Evolutionary conservation across 768 basidiomycete species (phyloP).

Genomic region (Hypholoma fasciculare): DNA sequence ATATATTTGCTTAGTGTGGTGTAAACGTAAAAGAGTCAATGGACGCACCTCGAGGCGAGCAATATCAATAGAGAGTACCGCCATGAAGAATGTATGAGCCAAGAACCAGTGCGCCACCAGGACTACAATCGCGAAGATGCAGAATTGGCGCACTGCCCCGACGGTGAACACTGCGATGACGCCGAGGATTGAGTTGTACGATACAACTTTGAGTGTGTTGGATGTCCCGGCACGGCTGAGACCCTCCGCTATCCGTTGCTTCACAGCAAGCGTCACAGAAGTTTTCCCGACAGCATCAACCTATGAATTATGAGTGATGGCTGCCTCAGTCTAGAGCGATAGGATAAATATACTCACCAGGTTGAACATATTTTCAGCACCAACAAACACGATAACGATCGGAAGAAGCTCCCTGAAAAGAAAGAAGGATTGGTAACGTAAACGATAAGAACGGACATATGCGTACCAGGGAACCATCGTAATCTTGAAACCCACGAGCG

Average conservation of each 20-base stretch:
- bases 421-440: not conserved
- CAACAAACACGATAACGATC: constrained; percentile 92
- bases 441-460: constrained; percentile 7
- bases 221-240: constrained; percentile 88
- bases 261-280: constrained; percentile 83
- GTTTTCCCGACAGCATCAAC: constrained; percentile 86
- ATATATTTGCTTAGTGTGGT: constrained; percentile 8
- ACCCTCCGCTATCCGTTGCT: constrained; percentile 89
- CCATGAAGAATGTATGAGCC: constrained; percentile 93
- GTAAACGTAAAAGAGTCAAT: not conserved
- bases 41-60: constrained; percentile 79
- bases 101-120: constrained; percentile 97
- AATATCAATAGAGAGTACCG: constrained; percentile 93
- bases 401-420: constrained; percentile 77
- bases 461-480: constrained; percentile 88
- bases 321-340: not conserved
- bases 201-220: constrained; percentile 89
- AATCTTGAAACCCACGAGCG: constrained; percentile 83
- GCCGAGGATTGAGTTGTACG: constrained; percentile 81
- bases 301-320: constrained; percentile 34
- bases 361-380: constrained; percentile 97
- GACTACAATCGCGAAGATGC: constrained; percentile 90
- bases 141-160: constrained; percentile 89
- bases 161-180: constrained; percentile 71
- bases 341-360: constrained; percentile 53